These are phyloP conservation scores for Ophiocordyceps camponoti-leonardi DNA, from an alignment of 2,329 filamentous ascomycete genomes.

Conservation along the genomic window DNA sequence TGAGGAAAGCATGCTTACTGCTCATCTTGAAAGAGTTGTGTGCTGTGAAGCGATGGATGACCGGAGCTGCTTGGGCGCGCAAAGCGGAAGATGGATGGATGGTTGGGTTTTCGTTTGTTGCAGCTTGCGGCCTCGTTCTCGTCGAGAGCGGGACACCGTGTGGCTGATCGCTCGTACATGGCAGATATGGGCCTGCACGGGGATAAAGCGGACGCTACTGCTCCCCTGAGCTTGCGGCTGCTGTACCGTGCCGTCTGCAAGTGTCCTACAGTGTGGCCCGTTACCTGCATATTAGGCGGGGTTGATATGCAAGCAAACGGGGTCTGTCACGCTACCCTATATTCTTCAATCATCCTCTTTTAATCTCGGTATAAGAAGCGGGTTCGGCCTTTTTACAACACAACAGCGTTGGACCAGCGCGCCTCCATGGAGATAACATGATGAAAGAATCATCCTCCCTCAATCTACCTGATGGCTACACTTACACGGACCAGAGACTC, in stretches of 20 bases:
- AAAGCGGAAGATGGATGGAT: not conserved
- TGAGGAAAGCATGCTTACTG: conserved; percentile 8
- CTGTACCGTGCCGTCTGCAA: not conserved
- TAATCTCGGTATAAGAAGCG: no score
- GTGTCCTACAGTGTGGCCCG: not conserved
- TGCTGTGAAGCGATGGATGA: not conserved
- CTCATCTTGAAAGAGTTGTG: conserved; percentile 11
- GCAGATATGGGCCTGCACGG: not conserved
- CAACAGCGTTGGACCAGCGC: no score
- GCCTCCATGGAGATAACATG: no score
- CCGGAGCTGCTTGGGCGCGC: not conserved
- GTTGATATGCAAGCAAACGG: not conserved
- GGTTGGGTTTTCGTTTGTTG: conserved; percentile 11
- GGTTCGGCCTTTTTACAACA: no score
- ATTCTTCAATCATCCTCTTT: no score
- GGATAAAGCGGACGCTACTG: not conserved
- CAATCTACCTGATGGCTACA: not conserved
- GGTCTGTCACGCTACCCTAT: no score
- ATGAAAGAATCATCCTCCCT: no score
- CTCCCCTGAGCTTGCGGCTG: not conserved
- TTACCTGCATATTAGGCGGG: not conserved
- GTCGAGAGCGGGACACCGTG: not conserved
- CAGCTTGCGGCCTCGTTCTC: conserved; percentile 4
- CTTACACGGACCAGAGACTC: not conserved
- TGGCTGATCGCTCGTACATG: not conserved